Evolutionary conservation across 192 early-diverging fungal species (phyloP), one percentile per base, ranked within the genome.

Genomic region (Coemansia sp.): DNA sequence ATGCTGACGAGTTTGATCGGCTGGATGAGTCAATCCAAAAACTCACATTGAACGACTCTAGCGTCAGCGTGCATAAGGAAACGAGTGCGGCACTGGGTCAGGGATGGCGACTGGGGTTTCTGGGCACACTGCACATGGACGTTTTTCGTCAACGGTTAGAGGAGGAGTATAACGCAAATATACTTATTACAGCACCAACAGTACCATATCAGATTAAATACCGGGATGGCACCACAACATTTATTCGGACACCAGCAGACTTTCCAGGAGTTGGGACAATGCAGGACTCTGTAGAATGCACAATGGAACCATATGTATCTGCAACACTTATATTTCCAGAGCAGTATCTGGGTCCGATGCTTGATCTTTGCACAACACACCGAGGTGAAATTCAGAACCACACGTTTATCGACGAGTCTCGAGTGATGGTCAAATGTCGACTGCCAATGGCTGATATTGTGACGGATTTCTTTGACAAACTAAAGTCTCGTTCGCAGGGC

Each of bases 51-150:
- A 98, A 95, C 71, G 96, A 98, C 83, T 88, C 94, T 7, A 93
- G 91, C 57, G 96, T 98, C 6, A 82, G 85, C 54, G 90, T 98
- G 1, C 87, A 91, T 61, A 92, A 92, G 63, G 92, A 93, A 63
- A 93, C 91, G 6, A 87, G 91, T 68, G 85, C 73, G 20, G 93
- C 95, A 22, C 66, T 98, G 24, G 96, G 96, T 3, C 96, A 98
- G 76, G 96, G 96, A 4, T 98, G 94, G 88, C 87, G 96, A 2
- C 77, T 98, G 21, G 96, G 96, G 9, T 98, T 98, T 60, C 69
- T 98, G 57, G 96, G 96, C 20, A 97, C 94, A 0, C 67, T 98
- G 32, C 96, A 98, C 65, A 96, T 97, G 96, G 96, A 98, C 75
- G 96, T 98, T 27, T 98, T 98, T 68, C 79, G 92, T 19, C 94